A percentile compares a stretch with the other conserved stretches of the same genome.
Evolutionary conservation across 805 yeast species (phyloP).

Genomic region (Saccharomycopsis sp.): DNA sequence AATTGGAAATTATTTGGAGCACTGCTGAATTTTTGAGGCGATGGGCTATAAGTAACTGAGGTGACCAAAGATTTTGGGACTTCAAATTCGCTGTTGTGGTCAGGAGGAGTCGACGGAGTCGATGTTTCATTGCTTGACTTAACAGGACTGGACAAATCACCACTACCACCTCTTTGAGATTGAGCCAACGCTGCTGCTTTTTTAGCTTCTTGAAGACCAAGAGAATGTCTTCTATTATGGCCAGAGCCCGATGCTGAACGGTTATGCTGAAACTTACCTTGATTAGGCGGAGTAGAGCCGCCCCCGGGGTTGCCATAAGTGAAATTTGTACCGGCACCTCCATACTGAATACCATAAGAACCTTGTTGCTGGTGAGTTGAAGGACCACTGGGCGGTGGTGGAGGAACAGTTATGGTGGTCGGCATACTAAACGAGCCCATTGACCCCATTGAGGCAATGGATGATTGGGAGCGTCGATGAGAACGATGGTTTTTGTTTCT

Average conservation of each 20-base stretch:
- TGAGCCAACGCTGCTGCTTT: conserved; percentile 93
- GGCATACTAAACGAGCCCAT: conserved; percentile 29
- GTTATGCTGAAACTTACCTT: not conserved
- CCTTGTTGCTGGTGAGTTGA: conserved; percentile 13
- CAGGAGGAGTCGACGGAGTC: conserved; percentile 19
- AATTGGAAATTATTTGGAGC: conserved; percentile 56
- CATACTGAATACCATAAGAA: conserved; percentile 18
- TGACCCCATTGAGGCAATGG: conserved; percentile 30
- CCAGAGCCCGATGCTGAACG: conserved; percentile 35
- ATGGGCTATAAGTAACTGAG: conserved; percentile 25
- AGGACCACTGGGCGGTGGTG: conserved; percentile 25
- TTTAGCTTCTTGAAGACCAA: conserved; percentile 88
- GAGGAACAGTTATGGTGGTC: conserved; percentile 10
- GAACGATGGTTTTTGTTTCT: conserved; percentile 26
- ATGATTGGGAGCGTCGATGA: conserved; percentile 45
- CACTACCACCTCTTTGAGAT: conserved; percentile 45
- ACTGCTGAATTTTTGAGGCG: conserved; percentile 22
- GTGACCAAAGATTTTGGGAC: conserved; percentile 45
- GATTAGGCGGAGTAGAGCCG: not conserved
- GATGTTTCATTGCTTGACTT: conserved; percentile 23
- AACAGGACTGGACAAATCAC: conserved; percentile 14
- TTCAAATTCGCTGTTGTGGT: conserved; percentile 33
- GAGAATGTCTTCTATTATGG: conserved; percentile 85
- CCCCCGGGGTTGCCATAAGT: conserved; percentile 7
- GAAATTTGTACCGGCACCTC: conserved; percentile 20